phyloP scores from a whole-genome alignment of 2,329 filamentous ascomycete species.

The Colletotrichum australisinense region DNA sequence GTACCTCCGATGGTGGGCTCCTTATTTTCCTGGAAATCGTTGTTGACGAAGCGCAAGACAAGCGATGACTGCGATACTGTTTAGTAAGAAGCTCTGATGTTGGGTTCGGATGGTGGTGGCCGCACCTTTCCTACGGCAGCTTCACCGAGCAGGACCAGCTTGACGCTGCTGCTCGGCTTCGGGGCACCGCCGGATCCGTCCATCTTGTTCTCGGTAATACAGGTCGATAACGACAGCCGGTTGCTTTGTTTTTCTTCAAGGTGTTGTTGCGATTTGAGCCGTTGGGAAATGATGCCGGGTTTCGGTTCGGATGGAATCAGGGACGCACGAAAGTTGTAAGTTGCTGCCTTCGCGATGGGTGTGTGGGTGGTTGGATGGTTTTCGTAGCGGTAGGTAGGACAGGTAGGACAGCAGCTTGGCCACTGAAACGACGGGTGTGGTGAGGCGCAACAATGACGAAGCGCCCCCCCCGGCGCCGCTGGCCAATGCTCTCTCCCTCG shows the following conservation, averaged over 20 bases:
- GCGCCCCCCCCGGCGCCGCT: constrained; percentile 27
- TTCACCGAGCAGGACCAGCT: constrained; percentile 97
- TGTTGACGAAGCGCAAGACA: constrained; percentile 98
- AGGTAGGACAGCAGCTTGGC: constrained; percentile 27
- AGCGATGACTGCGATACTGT: constrained; percentile 80
- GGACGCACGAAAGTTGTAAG: constrained; percentile 12
- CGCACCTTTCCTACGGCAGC: constrained; percentile 97
- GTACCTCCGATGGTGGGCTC: constrained; percentile 98
- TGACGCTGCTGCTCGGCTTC: constrained; percentile 99
- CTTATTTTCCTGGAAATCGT: constrained; percentile 99
- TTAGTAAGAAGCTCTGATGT: constrained; percentile 26
- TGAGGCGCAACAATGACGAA: constrained; percentile 45
- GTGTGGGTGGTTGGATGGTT: constrained; percentile 31
- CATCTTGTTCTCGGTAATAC: constrained; percentile 60
- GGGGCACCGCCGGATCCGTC: constrained; percentile 76
- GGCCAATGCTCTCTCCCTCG: constrained; percentile 33
- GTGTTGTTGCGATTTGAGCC: not conserved
- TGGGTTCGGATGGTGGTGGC: not conserved
- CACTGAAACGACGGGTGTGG: constrained; percentile 33
- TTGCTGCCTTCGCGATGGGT: constrained; percentile 32
- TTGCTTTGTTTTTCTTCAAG: not conserved
- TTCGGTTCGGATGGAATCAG: constrained; percentile 12
- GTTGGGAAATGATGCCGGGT: not conserved
- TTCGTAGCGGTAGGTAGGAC: constrained; percentile 28
- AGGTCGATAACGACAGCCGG: constrained; percentile 20